Evolutionary conservation across 257 asterid genomes (phyloP).

Genomic region (Gentiana macrophylla): DNA sequence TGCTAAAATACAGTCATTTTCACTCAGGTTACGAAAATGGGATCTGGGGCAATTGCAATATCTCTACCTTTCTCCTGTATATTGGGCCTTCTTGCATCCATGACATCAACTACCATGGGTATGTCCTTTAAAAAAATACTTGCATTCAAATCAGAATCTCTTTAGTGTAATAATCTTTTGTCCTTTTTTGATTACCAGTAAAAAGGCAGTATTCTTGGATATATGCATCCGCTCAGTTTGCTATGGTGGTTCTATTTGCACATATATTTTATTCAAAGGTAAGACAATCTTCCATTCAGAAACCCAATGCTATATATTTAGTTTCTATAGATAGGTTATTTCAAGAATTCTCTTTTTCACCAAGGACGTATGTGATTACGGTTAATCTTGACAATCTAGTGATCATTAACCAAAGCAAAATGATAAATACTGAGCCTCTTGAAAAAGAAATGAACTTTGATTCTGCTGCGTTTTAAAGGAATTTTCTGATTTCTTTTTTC

Average conservation of each 20-base stretch:
- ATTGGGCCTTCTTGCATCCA: constrained; percentile 92
- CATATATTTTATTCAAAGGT: constrained; percentile 81
- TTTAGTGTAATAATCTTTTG: constrained; percentile 5
- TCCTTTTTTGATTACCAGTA: constrained; percentile 26
- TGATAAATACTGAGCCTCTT: too few relatives aligned
- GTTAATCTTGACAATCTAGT: too few relatives aligned
- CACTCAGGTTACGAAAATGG: constrained; percentile 63
- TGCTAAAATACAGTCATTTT: neutral
- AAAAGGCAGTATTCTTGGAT: constrained; percentile 73
- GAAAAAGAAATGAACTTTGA: neutral
- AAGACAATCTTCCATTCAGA: constrained; percentile 14
- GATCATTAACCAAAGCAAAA: too few relatives aligned
- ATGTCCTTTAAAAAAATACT: constrained; percentile 3
- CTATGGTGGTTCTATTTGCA: constrained; percentile 68
- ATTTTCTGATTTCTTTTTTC: neutral
- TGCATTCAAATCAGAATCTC: neutral
- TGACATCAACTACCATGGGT: constrained; percentile 98
- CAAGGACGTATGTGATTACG: too few relatives aligned
- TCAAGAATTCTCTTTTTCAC: too few relatives aligned
- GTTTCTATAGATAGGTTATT: too few relatives aligned
- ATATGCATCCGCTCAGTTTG: constrained; percentile 69
- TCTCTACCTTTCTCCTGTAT: constrained; percentile 92
- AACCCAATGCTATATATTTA: too few relatives aligned
- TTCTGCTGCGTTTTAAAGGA: too few relatives aligned
- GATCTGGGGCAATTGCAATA: constrained; percentile 86